Conservation (phyloP, 345 rosid species). For the Salix caprea region DNA sequence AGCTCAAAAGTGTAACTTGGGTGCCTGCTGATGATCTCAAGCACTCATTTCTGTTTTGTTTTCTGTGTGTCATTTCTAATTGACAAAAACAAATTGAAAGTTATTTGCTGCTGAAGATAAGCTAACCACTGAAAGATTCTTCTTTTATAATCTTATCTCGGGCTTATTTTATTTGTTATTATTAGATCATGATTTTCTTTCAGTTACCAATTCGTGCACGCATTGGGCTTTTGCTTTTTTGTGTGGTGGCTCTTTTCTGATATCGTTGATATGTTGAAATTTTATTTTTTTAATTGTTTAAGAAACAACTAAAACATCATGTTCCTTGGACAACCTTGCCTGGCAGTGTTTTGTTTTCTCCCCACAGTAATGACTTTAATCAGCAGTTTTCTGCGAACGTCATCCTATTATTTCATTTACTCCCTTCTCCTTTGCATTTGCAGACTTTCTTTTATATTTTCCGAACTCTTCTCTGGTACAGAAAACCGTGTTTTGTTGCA, state of each 20-base stretch:
- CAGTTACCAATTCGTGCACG: neutral
- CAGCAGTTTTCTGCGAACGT: neutral
- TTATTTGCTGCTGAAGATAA: neutral
- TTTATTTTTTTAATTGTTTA: neutral
- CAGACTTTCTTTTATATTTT: neutral
- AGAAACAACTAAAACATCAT: neutral
- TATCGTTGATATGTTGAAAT: neutral
- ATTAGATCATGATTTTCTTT: neutral
- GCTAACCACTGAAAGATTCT: neutral
- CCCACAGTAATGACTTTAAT: neutral
- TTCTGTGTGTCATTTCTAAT: neutral
- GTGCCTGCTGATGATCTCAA: neutral
- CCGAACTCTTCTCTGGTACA: neutral
- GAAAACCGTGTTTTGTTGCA: neutral
- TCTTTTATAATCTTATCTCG: neutral
- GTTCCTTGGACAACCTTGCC: neutral
- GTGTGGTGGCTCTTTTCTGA: neutral
- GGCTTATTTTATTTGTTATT: neutral
- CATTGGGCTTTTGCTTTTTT: neutral
- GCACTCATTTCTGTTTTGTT: neutral
- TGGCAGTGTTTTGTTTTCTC: neutral
- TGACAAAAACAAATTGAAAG: neutral
- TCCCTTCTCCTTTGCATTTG: neutral
- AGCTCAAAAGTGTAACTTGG: neutral
- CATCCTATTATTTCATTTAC: neutral